phyloP scores from a whole-genome alignment of 2,329 filamentous ascomycete genomes.

The Cytospora leucostoma region DNA sequence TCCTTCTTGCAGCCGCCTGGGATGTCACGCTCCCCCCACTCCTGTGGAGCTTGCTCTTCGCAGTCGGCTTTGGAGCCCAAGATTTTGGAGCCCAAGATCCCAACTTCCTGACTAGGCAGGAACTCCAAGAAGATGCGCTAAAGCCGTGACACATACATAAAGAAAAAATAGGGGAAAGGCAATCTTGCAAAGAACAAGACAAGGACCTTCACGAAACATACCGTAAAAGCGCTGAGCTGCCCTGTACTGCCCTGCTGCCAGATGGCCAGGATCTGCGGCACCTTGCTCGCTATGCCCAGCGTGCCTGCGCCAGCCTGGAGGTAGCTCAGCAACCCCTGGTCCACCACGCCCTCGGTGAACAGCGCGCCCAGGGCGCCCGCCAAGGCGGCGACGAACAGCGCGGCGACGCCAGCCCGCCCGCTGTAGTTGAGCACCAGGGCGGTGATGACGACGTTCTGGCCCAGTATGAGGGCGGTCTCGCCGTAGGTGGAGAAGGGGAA shows the following conservation, averaged over 20 bases:
- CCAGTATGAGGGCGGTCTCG: constrained; percentile 88
- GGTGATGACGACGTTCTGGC: constrained; percentile 89
- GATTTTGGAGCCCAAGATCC: neutral
- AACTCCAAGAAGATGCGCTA: neutral
- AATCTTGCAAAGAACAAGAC: neutral
- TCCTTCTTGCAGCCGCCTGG: neutral
- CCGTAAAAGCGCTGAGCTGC: constrained; percentile 94
- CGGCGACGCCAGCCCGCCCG: constrained; percentile 67
- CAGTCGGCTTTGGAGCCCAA: neutral
- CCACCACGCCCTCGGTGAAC: constrained; percentile 66
- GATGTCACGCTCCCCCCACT: neutral
- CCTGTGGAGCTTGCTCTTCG: neutral
- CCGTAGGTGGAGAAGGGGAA: constrained; percentile 98
- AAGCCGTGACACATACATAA: neutral
- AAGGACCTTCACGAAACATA: constrained; percentile 49
- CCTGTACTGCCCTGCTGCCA: constrained; percentile 85
- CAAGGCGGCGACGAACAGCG: constrained; percentile 75
- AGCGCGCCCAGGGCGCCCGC: constrained; percentile 70
- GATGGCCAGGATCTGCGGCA: constrained; percentile 89
- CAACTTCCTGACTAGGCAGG: neutral
- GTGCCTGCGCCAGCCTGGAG: constrained; percentile 83
- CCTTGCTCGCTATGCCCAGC: constrained; percentile 83
- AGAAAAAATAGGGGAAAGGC: neutral
- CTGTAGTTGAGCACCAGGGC: constrained; percentile 84
- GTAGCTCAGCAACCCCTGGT: constrained; percentile 67